Evolutionary conservation across 2,329 filamentous ascomycete species (phyloP).

Genomic region (Sordariomycetes sp.): DNA sequence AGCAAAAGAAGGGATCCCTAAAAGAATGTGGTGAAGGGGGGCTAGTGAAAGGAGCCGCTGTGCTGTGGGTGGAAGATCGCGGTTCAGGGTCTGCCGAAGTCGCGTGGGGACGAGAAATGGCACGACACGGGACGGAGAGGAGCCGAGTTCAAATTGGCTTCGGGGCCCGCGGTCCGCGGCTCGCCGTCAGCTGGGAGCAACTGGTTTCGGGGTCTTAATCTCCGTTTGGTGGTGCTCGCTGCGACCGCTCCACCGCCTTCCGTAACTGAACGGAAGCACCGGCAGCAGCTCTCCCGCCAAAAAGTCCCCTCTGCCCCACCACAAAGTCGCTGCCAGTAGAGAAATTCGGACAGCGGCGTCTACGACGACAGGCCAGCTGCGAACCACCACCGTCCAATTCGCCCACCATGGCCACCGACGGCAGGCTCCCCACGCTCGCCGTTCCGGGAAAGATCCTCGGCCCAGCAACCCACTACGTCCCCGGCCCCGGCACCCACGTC

Average conservation of each 20-base stretch:
- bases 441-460: slow-evolving; percentile 79
- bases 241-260: background rate
- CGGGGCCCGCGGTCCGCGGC: background rate
- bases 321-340: background rate
- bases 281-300: background rate
- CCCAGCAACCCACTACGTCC: slow-evolving; percentile 50
- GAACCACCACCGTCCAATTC: background rate
- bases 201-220: no score
- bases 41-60: background rate
- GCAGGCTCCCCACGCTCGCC: slow-evolving; percentile 37
- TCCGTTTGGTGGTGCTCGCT: background rate
- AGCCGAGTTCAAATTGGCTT: background rate
- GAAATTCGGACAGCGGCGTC: background rate
- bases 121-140: slow-evolving; percentile 8
- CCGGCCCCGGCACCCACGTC: slow-evolving; percentile 79
- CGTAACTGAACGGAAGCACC: background rate
- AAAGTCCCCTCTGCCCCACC: background rate
- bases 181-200: background rate
- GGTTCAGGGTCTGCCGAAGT: background rate
- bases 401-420: slow-evolving; percentile 20
- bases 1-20: background rate
- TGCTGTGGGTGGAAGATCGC: background rate
- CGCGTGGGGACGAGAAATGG: background rate
- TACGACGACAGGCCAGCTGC: background rate
- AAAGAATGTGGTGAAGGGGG: background rate